A percentile compares a stretch with the other conserved stretches of the same genome.
phyloP scores from a whole-genome alignment of 192 early-diverging fungal genomes.

The Bifiguratus adelaidae region DNA sequence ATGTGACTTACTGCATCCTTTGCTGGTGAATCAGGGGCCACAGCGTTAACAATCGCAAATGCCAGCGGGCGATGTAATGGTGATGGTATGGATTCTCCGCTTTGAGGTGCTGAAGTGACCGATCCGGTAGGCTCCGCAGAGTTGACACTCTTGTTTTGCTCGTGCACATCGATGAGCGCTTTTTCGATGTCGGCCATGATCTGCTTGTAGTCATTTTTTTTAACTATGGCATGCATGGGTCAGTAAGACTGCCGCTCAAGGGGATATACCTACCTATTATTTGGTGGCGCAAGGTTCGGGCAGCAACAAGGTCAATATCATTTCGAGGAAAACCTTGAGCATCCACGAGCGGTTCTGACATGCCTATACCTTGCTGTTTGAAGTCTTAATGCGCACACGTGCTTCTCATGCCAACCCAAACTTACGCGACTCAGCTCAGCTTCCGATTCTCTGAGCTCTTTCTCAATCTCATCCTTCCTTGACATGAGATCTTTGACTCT shows the following conservation, averaged over 20 bases:
- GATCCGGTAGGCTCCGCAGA: not conserved
- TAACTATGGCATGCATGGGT: conserved; percentile 4
- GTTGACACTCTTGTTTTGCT: not conserved
- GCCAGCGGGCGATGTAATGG: no score
- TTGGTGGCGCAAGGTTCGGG: conserved; percentile 23
- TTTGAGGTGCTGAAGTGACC: conserved; percentile 3
- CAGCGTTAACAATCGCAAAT: conserved; percentile 40
- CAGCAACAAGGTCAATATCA: conserved; percentile 39
- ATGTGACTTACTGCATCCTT: conserved; percentile 21
- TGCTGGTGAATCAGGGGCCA: conserved; percentile 47
- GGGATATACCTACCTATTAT: conserved; percentile 11
- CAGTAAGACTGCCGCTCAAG: not conserved
- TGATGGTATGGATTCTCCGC: not conserved
- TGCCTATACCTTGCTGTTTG: conserved; percentile 32
- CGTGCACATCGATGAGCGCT: conserved; percentile 30
- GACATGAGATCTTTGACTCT: conserved; percentile 30
- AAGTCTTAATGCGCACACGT: not conserved
- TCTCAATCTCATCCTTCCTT: conserved; percentile 32
- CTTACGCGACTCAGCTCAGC: conserved; percentile 22
- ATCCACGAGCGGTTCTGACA: conserved; percentile 32
- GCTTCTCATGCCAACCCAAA: not conserved
- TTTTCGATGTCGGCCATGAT: conserved; percentile 40
- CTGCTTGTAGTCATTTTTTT: conserved; percentile 36
- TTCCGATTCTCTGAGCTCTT: conserved; percentile 21
- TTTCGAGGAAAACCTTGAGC: conserved; percentile 34